Conservation (phyloP, 352 stramenopile genomes). For the Peronospora belbahrii region DNA sequence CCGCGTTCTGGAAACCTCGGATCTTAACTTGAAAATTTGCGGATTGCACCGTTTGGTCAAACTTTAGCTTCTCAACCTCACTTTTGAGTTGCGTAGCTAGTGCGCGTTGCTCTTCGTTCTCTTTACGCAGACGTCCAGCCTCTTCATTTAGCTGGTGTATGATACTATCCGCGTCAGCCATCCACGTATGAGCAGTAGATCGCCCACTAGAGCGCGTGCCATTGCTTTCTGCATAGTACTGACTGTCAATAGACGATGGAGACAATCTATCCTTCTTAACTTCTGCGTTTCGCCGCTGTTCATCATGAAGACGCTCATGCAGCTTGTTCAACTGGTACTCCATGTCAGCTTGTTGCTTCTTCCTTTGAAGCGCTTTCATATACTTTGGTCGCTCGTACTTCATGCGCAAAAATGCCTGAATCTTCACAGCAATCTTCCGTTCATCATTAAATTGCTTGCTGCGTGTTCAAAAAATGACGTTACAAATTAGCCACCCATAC, state of each 20-base stretch:
- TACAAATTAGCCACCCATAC: neutral
- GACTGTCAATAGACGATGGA: slow-evolving; percentile 33
- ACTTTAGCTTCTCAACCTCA: slow-evolving; percentile 63
- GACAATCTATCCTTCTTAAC: slow-evolving; percentile 39
- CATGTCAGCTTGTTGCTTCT: slow-evolving; percentile 56
- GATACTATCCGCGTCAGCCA: slow-evolving; percentile 79
- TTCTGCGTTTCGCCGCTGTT: slow-evolving; percentile 54
- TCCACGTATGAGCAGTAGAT: slow-evolving; percentile 73
- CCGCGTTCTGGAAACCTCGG: slow-evolving; percentile 59
- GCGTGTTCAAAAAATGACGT: neutral
- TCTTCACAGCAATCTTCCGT: slow-evolving; percentile 43
- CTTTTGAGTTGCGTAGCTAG: slow-evolving; percentile 46
- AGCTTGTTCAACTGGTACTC: slow-evolving; percentile 45
- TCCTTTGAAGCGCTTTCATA: slow-evolving; percentile 38
- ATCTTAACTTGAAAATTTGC: slow-evolving; percentile 83
- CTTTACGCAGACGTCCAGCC: slow-evolving; percentile 53
- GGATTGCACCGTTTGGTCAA: slow-evolving; percentile 63
- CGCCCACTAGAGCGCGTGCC: slow-evolving; percentile 39
- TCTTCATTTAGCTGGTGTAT: slow-evolving; percentile 75
- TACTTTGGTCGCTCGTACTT: slow-evolving; percentile 54
- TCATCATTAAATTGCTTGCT: slow-evolving; percentile 52
- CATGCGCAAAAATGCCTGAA: slow-evolving; percentile 61
- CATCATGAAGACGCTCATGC: slow-evolving; percentile 52
- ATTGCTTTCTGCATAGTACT: slow-evolving; percentile 34
- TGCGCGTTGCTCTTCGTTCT: slow-evolving; percentile 64